Base-by-base conservation (phyloP, 768 basidiomycete species). In the Lentinus tigrinus region DNA sequence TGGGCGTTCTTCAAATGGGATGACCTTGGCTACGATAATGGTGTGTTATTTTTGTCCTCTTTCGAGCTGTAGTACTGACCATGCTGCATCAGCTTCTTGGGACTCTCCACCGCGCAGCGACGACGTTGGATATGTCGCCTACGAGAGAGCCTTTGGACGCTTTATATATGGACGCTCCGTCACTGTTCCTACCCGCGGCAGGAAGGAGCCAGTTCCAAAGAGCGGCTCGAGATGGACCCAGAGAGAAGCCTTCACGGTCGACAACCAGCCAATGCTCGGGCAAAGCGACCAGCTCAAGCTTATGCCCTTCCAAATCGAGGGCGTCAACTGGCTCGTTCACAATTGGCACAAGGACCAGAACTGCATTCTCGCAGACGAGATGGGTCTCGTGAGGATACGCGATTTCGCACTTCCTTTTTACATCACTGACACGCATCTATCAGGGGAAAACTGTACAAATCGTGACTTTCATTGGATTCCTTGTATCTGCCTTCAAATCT, bases 321-420 rank as follows among this genome's bases (percentile, higher is more conserved):
- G 90, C 34, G 86, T 92, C 52, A 91, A 91, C 54, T 93, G 90
- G 92, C 77, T 93, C 46, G 87, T 82, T 63, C 83, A 87, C 63
- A 93, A 94, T 61, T 95, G 94, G 94, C 93, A 88, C 87, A 86
- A 82, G 62, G 80, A 77, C 42, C 93, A 93, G 60, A 84, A 85
- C 42, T 93, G 88, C 60, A 95, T 95, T 61, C 81, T 98, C 21
- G 96, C 97, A 3, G 97, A 99, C 69, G 97, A 98, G 72, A 98
- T 99, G 97, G 95, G 95, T 57, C 74, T 95, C 69, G 93, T 92
- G 70, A 51, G 78, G 68, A 9, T 26, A 23, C 21, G 28, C 26
- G 34, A 23, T 19, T 39, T 54, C 19, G 14, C 63, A 52, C 24
- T 63, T 28, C 47, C 54, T n/a, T 52, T 14, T 14, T 26, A n/a